Evolutionary conservation across 1,284 basidiomycete species (phyloP).

Genomic region (Anthracocystis setariae): DNA sequence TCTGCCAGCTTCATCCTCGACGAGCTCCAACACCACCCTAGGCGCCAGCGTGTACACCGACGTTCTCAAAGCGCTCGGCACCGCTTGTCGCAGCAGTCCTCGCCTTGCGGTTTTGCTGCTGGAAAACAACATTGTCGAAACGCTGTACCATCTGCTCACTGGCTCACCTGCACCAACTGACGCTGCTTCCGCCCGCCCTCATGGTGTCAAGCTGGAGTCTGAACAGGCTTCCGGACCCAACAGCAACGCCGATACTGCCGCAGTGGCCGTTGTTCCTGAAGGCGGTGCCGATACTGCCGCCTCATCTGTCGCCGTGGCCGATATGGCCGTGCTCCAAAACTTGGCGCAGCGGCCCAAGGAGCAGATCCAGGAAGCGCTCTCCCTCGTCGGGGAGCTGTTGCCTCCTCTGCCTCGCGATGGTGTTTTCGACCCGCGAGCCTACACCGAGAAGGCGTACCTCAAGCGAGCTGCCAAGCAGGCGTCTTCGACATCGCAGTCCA

Average conservation of each 20-base stretch:
- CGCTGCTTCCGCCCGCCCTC: slow-evolving; percentile 12
- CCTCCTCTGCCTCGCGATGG: slow-evolving; percentile 75
- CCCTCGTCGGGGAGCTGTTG: slow-evolving; percentile 60
- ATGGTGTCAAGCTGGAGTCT: slow-evolving; percentile 41
- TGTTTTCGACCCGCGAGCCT: slow-evolving; percentile 88
- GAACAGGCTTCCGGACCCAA: slow-evolving; percentile 27
- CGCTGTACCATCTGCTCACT: slow-evolving; percentile 63
- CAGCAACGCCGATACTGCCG: slow-evolving; percentile 42
- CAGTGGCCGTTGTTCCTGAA: slow-evolving; percentile 40
- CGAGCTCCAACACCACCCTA: slow-evolving; percentile 51
- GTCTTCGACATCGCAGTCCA: not conserved
- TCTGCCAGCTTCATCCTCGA: slow-evolving; percentile 41
- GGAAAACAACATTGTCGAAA: slow-evolving; percentile 63
- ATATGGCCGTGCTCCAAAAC: slow-evolving; percentile 98
- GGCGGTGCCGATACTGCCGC: slow-evolving; percentile 16
- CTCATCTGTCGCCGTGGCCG: slow-evolving; percentile 68
- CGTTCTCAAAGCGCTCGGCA: slow-evolving; percentile 60
- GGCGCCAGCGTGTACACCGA: slow-evolving; percentile 57
- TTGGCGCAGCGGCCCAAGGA: slow-evolving; percentile 95
- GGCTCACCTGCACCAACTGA: slow-evolving; percentile 57
- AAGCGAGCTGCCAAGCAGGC: slow-evolving; percentile 31
- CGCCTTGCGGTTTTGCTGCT: slow-evolving; percentile 57
- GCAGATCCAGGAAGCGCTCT: slow-evolving; percentile 64
- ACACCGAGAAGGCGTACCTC: slow-evolving; percentile 84
- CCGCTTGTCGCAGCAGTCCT: slow-evolving; percentile 55